Percentiles rank a stretch among this genome's conserved stretches.
phyloP scores from a whole-genome alignment of 192 early-diverging fungal genomes.

The Podila horticola region DNA sequence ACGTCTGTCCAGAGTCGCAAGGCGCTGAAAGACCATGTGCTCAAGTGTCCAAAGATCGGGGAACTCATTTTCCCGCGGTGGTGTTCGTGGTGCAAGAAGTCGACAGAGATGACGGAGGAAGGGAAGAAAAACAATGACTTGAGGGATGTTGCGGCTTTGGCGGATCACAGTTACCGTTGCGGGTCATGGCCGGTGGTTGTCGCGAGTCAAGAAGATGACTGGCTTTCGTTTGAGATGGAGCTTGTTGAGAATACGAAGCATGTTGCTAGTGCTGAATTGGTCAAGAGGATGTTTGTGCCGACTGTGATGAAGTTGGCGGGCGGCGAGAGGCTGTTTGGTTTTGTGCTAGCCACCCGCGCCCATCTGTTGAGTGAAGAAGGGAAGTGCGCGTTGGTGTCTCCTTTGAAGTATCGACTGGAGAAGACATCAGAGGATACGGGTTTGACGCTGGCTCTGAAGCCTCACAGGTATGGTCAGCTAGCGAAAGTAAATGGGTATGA shows the following conservation, averaged over 20 bases:
- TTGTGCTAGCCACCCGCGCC: not conserved
- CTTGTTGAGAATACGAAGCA: not conserved
- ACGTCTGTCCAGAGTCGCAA: not conserved
- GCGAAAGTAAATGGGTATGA: not conserved
- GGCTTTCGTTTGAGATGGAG: not conserved
- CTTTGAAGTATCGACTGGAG: not conserved
- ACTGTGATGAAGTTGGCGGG: not conserved
- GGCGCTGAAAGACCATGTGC: not conserved
- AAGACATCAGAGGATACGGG: not conserved
- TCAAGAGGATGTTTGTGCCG: conserved; percentile 19
- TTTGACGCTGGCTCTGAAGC: not conserved
- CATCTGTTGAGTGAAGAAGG: not conserved
- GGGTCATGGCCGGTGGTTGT: not conserved
- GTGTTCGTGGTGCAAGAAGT: conserved; percentile 2
- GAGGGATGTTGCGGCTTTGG: not conserved
- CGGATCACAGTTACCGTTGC: not conserved
- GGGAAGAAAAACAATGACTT: too few relatives aligned
- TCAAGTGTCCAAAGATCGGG: not conserved
- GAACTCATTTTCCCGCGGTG: not conserved
- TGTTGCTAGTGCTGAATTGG: conserved; percentile 31
- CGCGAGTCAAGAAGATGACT: not conserved
- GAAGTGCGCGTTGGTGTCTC: not conserved
- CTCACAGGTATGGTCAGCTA: not conserved
- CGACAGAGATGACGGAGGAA: not conserved
- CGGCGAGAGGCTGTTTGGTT: not conserved